These are phyloP conservation scores for Linnemannia zychae DNA, from an alignment of 192 early-diverging fungal species.

Conservation along the genomic window DNA sequence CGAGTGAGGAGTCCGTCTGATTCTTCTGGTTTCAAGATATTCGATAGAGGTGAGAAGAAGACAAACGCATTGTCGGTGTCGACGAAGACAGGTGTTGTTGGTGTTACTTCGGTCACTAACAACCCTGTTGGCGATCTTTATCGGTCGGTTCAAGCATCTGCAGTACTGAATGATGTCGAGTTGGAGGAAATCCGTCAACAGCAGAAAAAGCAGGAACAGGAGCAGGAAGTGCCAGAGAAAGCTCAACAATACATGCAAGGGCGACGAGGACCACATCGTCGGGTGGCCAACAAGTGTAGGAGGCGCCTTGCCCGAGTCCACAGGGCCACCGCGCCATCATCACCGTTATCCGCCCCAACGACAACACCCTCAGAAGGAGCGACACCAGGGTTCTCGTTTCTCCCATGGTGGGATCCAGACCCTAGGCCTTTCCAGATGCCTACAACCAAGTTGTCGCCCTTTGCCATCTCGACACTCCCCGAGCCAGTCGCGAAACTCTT, in stretches of 20 bases:
- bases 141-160: constrained; percentile 11
- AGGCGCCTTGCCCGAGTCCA: background rate
- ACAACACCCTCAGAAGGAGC: background rate
- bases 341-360: background rate
- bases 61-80: background rate
- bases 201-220: background rate
- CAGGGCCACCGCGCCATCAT: too few species aligned
- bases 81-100: background rate
- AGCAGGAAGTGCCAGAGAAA: background rate
- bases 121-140: background rate
- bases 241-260: background rate
- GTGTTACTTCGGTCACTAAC: background rate
- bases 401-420: constrained; percentile 54
- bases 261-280: background rate
- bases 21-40: background rate
- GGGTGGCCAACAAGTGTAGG: background rate
- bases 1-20: background rate
- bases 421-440: constrained; percentile 47
- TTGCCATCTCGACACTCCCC: constrained; percentile 46
- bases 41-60: background rate
- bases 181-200: constrained; percentile 16
- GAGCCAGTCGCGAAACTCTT: constrained; percentile 28
- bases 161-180: background rate
- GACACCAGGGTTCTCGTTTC: background rate
- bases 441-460: constrained; percentile 37